Percentiles rank a stretch among this genome's conserved stretches.
Conservation (phyloP, 768 basidiomycete genomes). For the Boletus coccyginus region DNA sequence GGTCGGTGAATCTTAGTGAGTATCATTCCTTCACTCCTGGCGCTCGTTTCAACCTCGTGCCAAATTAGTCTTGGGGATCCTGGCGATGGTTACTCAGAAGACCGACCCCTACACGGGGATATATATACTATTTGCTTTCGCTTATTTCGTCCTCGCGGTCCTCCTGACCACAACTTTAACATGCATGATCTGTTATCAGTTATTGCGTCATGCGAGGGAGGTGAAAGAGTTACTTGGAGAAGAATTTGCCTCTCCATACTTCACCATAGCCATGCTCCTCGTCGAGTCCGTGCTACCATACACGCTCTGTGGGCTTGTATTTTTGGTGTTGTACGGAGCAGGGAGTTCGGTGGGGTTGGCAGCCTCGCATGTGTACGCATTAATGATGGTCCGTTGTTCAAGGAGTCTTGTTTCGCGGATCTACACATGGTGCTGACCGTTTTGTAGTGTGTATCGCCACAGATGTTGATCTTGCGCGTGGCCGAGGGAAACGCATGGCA, state of each 20-base stretch:
- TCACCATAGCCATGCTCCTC: background rate
- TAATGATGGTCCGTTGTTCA: background rate
- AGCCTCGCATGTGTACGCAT: background rate
- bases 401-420: background rate
- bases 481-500: no score
- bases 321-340: background rate
- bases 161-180: constrained; percentile 6
- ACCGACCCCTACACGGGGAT: background rate
- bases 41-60: background rate
- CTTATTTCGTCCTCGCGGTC: constrained; percentile 1
- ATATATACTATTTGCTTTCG: background rate
- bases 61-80: constrained; percentile 4
- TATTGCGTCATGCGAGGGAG: background rate
- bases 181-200: constrained; percentile 6
- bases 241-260: constrained; percentile 3
- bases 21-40: background rate
- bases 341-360: background rate
- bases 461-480: no score
- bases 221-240: background rate
- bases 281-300: constrained; percentile 12
- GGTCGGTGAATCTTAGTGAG: constrained; percentile 13
- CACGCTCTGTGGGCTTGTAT: constrained; percentile 3
- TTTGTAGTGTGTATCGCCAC: no score
- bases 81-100: background rate
- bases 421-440: background rate